Conservation (phyloP, 1,139 yeast species). For the Meyerozyma sp. region DNA sequence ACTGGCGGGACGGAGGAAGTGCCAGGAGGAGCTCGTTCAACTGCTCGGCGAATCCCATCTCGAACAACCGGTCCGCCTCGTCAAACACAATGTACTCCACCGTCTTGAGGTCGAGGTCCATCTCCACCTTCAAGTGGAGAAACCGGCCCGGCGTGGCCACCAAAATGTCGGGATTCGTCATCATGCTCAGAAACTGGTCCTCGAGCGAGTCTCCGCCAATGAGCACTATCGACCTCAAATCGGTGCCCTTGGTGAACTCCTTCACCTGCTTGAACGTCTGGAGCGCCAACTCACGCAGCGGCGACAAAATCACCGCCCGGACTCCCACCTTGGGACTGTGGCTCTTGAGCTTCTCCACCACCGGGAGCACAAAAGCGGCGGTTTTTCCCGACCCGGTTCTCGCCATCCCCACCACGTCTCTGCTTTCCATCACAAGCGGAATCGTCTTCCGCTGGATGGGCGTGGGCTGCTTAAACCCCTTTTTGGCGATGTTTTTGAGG, state of each 20-base stretch:
- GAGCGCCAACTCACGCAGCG: conserved; percentile 89
- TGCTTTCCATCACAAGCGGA: conserved; percentile 77
- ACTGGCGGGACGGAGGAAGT: conserved; percentile 78
- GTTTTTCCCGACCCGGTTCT: conserved; percentile 99
- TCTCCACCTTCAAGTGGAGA: conserved; percentile 90
- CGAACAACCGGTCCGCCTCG: conserved; percentile 96
- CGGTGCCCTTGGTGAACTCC: conserved; percentile 82
- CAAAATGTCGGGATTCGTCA: conserved; percentile 89
- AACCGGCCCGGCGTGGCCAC: conserved; percentile 99
- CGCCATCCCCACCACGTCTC: conserved; percentile 99
- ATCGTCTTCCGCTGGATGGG: conserved; percentile 96
- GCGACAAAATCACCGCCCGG: conserved; percentile 83
- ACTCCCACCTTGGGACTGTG: conserved; percentile 89
- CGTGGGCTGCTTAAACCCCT: conserved; percentile 93
- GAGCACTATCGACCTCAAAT: conserved; percentile 69
- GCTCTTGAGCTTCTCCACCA: conserved; percentile 75
- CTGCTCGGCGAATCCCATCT: conserved; percentile 95
- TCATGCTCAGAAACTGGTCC: conserved; percentile 90
- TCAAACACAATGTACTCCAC: conserved; percentile 92
- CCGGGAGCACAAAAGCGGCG: conserved; percentile 93
- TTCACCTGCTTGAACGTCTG: conserved; percentile 88
- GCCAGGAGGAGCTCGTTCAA: conserved; percentile 83
- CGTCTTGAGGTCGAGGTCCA: conserved; percentile 77
- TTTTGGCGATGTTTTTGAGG: conserved; percentile 64
- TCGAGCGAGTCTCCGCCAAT: conserved; percentile 98